A percentile compares a stretch with the other conserved stretches of the same genome.
Evolutionary conservation across 768 basidiomycete species (phyloP).

Genomic region (Mycena albidolilacea): DNA sequence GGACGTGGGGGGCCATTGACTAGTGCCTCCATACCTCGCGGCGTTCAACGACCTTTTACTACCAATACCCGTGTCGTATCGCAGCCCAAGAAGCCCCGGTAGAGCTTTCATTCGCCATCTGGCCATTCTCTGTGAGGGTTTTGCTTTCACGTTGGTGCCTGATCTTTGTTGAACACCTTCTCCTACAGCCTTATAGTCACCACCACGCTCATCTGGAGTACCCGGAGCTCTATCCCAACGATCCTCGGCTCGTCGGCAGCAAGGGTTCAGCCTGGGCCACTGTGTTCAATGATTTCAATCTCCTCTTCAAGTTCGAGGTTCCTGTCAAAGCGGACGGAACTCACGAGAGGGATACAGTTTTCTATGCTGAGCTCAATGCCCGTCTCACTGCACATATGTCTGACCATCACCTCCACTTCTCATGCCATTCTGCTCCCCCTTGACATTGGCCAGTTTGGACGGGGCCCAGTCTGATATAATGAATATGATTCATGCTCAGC

Average conservation of each 20-base stretch:
- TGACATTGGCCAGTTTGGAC: neutral
- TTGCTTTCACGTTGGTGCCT: too few relatives aligned
- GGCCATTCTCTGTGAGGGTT: too few relatives aligned
- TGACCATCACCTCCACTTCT: neutral
- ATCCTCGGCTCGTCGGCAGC: neutral
- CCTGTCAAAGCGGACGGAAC: neutral
- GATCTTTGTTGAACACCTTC: too few relatives aligned
- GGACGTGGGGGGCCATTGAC: too few relatives aligned
- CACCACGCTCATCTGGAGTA: neutral
- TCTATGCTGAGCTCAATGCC: neutral
- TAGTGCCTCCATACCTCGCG: too few relatives aligned
- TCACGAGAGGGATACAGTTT: neutral
- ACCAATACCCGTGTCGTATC: too few relatives aligned
- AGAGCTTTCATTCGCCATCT: too few relatives aligned
- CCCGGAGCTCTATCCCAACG: neutral
- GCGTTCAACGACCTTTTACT: too few relatives aligned
- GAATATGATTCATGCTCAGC: neutral
- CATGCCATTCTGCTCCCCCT: neutral
- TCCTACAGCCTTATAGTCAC: too few relatives aligned
- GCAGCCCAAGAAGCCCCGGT: too few relatives aligned
- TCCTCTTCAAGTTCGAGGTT: neutral
- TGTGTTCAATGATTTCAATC: neutral
- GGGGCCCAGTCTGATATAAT: neutral
- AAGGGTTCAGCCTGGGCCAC: neutral
- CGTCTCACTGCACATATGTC: neutral